These are phyloP conservation scores for Auricularia auricula-judae DNA, from an alignment of 768 basidiomycete species.

Conservation along the genomic window DNA sequence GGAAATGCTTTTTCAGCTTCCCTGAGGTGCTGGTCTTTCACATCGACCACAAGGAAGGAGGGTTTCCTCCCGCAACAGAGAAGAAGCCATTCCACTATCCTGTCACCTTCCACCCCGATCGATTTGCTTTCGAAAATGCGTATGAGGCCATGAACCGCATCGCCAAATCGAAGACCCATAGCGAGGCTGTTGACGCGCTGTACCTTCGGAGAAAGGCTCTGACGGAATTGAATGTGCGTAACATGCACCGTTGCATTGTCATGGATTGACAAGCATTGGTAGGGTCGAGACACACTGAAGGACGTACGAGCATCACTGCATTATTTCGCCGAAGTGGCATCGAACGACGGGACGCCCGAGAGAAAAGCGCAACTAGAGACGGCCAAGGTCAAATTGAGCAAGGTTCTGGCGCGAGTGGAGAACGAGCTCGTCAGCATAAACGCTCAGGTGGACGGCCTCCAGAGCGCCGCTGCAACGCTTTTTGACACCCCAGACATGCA, in stretches of 20 bases:
- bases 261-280: background rate
- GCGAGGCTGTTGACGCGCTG: slow-evolving; percentile 37
- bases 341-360: slow-evolving; percentile 32
- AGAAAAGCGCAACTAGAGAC: slow-evolving; percentile 33
- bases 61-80: slow-evolving; percentile 14
- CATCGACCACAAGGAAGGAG: slow-evolving; percentile 19
- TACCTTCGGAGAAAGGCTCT: slow-evolving; percentile 34
- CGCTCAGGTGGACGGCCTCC: slow-evolving; percentile 32
- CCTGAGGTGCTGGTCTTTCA: slow-evolving; percentile 54
- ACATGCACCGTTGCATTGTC: slow-evolving; percentile 1
- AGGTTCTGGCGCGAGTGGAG: slow-evolving; percentile 40
- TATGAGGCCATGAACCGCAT: background rate
- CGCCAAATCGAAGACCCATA: slow-evolving; percentile 6
- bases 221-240: slow-evolving; percentile 44
- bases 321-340: slow-evolving; percentile 62
- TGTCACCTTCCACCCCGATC: slow-evolving; percentile 57
- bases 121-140: slow-evolving; percentile 52
- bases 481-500: slow-evolving; percentile 60
- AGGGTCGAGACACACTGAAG: slow-evolving; percentile 55
- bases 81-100: slow-evolving; percentile 45
- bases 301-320: slow-evolving; percentile 51
- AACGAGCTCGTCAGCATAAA: slow-evolving; percentile 49
- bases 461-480: slow-evolving; percentile 30
- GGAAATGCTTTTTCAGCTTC: slow-evolving; percentile 50
- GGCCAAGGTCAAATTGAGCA: slow-evolving; percentile 40